Base-by-base conservation (phyloP, 2,329 filamentous ascomycete species). In the Botrytis aclada region DNA sequence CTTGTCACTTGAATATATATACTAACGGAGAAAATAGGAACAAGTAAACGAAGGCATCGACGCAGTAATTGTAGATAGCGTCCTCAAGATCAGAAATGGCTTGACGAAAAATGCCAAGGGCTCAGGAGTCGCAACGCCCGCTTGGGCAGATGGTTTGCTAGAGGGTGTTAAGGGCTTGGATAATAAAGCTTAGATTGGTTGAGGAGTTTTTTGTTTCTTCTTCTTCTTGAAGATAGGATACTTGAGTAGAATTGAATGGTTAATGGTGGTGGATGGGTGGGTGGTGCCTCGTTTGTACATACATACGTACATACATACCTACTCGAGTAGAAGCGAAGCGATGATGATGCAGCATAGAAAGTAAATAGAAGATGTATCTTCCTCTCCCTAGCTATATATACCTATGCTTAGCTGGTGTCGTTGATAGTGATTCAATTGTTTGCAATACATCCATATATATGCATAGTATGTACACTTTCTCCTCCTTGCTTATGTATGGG, bases 31-130 rank as follows among this genome's bases (percentile, higher is more conserved):
- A 70, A 58, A 37, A 70, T n/a, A 76, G 69, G 77, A 77, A 80
- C 96, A 99, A 90, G 93, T 97, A 16, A 93, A 93, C 71, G 93
- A 98, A 83, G 95, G 96, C 65, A 98, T 99, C 75, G 96, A 99
- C 81, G 96, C 96, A 1, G 95, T 99, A 71, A 99, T 99, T 80
- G 96, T 98, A 22, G 96, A 99, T 81, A 96, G 90, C 75, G 95
- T 99, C 4, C 88, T 98, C 43, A 93, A 93, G 58, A 98, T 99
- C 77, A 90, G 95, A 64, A 94, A 97, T 82, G 95, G 94, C 0
- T 86, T 99, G 2, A 80, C 79, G 0, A 80, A 80, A 64, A 80
- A 77, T 34, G 74, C 78, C 1, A 77, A 77, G 60, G n/a, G n/a
- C 6, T 41, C 70, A 10, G 70, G 64, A 29, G 45, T 63, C 6